Conservation (phyloP, 257 asterid genomes). For the Misopates orontium region DNA sequence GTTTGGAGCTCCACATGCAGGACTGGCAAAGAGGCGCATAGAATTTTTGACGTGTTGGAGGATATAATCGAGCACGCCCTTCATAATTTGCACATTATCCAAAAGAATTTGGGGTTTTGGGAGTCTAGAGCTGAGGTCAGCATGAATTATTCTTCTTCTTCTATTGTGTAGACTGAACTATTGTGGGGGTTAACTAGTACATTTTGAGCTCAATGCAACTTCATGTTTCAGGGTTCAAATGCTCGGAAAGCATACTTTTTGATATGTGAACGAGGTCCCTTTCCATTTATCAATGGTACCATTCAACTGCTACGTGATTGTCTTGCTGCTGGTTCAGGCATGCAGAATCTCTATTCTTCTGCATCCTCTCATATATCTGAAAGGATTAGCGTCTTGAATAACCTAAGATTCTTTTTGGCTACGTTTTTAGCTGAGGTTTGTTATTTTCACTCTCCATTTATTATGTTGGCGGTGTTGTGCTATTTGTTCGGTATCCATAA, state of each 20-base stretch:
- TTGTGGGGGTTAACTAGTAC: not conserved
- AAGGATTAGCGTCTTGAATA: slow-evolving; percentile 67
- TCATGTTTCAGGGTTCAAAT: slow-evolving; percentile 66
- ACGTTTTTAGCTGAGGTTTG: slow-evolving; percentile 90
- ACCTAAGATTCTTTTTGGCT: slow-evolving; percentile 76
- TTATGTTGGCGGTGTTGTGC: not conserved
- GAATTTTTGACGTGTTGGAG: slow-evolving; percentile 65
- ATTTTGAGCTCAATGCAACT: slow-evolving; percentile 11
- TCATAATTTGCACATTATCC: slow-evolving; percentile 71
- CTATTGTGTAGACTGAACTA: slow-evolving; percentile 22
- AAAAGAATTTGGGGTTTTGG: slow-evolving; percentile 84
- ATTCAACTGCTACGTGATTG: slow-evolving; percentile 59
- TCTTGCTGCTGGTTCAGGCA: slow-evolving; percentile 68
- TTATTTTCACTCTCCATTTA: slow-evolving; percentile 13
- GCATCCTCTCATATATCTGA: slow-evolving; percentile 87
- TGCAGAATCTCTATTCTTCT: slow-evolving; percentile 53
- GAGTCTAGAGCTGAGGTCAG: slow-evolving; percentile 87
- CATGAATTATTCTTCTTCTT: slow-evolving; percentile 18
- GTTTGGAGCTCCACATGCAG: slow-evolving; percentile 48
- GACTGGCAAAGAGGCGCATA: slow-evolving; percentile 47
- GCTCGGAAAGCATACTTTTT: slow-evolving; percentile 80
- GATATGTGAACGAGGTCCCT: slow-evolving; percentile 91
- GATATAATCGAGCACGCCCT: slow-evolving; percentile 67
- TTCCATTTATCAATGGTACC: slow-evolving; percentile 75
- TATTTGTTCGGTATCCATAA: slow-evolving; percentile 14